Percentiles rank a stretch among this genome's conserved stretches.
Conservation (phyloP, 2,329 filamentous ascomycete genomes). For the Fusarium pilosicola region DNA sequence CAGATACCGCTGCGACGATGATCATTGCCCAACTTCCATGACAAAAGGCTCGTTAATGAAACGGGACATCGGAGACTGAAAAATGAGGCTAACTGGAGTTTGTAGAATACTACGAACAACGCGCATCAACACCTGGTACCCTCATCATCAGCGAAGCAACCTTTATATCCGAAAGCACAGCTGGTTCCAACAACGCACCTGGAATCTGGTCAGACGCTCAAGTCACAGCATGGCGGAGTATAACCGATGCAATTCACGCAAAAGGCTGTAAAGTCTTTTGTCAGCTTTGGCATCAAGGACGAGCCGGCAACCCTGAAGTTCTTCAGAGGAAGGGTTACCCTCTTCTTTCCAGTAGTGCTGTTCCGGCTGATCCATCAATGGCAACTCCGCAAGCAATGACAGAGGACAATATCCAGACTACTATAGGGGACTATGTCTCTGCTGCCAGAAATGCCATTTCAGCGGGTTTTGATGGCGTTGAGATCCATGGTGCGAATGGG, state of each 20-base stretch:
- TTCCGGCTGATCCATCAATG: not conserved
- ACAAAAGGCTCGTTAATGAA: not conserved
- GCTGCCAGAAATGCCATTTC: not conserved
- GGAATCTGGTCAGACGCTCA: not conserved
- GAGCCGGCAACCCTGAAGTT: not conserved
- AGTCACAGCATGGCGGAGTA: not conserved
- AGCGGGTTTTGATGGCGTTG: not conserved
- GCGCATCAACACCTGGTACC: not conserved
- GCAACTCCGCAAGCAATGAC: not conserved
- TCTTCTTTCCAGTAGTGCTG: not conserved
- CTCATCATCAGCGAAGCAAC: not conserved
- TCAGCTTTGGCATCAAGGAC: not conserved
- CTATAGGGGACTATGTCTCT: not conserved
- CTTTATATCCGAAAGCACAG: not conserved
- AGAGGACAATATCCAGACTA: not conserved
- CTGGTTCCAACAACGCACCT: not conserved
- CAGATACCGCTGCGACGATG: not conserved
- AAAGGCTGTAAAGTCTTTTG: not conserved
- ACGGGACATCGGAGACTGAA: too few relatives aligned
- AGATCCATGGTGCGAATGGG: not conserved
- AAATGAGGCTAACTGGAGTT: too few relatives aligned
- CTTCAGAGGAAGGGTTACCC: not conserved
- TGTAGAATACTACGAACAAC: not conserved
- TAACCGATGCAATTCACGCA: fast-evolving
- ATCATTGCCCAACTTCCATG: not conserved